Base-by-base conservation (phyloP, 805 yeast species). In the Barnettozyma wickerhamii region DNA sequence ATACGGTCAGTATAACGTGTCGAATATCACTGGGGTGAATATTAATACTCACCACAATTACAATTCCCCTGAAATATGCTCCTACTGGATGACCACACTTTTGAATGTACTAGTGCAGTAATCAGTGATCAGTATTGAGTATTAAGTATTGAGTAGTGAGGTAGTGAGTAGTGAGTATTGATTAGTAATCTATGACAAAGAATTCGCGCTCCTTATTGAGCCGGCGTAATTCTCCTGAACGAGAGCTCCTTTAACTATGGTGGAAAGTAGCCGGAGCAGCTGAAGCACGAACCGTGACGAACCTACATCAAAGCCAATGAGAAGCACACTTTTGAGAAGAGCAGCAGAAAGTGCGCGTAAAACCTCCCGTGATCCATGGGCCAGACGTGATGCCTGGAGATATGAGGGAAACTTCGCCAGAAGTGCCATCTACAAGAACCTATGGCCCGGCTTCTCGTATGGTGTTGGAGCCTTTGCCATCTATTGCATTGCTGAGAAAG, bases 321-420 rank as follows among this genome's bases (percentile, higher is more conserved):
- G 55, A 52, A 32, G 18, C 3, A 35, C 51, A 17, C 30, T 48
- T 3, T 18, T 51, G 7, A 42, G 46, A 41, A 48, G 44, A 38
- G 41, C 51, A 35, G 49, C 58, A n/a, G 37, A 40, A 7, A 19
- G 35, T n/a, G 34, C 40, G 21, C 40, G 40, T 19, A 30, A 19
- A 21, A 19, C 10, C 21, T 29, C 34, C 17, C 40, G 33, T 17
- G 77, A 72, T 51, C 77, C 76, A 14, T 72, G 77, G 77, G 75
- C 75, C 35, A 60, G 65, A 56, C 61, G 95, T 73, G 95, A 86
- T 61, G 93, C 95, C 35, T 86, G 95, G 95, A 81, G 95, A 72
- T 83, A 79, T 65, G 81, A 79, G 56, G 95, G 93, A 45, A 85
- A 80, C 39, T 87, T 87, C 68, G 72, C 84, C 40, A 77, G 87